phyloP scores from a whole-genome alignment of 208 protist species.

The Endotrypanum monterogeii region DNA sequence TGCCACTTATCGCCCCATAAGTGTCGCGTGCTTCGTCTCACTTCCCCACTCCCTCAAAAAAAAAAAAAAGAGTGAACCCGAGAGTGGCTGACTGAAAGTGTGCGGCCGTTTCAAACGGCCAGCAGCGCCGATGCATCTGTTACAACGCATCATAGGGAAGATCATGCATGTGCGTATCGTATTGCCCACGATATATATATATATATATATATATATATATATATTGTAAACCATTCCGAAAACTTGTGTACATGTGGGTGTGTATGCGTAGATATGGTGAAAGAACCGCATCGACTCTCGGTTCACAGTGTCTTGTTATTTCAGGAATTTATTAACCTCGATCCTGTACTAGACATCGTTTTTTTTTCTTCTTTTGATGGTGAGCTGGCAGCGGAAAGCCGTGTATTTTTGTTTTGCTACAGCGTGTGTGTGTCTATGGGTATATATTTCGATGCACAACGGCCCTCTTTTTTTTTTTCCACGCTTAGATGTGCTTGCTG shows the following conservation, averaged over 20 bases:
- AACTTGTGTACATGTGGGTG: not conserved
- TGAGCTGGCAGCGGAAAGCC: too few relatives aligned
- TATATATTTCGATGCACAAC: not conserved
- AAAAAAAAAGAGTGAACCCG: too few relatives aligned
- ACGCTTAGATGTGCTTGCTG: too few relatives aligned
- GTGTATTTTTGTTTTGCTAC: not conserved
- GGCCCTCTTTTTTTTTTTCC: not conserved
- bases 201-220: not conserved
- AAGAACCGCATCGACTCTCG: not conserved
- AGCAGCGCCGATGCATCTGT: not conserved
- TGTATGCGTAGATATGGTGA: not conserved
- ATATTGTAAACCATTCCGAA: too few relatives aligned
- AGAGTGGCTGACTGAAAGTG: not conserved
- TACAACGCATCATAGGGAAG: not conserved
- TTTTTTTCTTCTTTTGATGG: conserved; percentile 12
- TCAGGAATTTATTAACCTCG: too few relatives aligned
- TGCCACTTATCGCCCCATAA: not conserved
- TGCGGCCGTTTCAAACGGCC: not conserved
- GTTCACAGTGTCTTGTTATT: too few relatives aligned
- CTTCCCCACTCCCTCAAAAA: too few relatives aligned
- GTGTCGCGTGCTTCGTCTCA: not conserved
- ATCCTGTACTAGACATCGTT: too few relatives aligned
- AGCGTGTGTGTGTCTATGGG: not conserved
- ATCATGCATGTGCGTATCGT: not conserved
- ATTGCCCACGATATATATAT: not conserved